Base-by-base conservation (phyloP, 768 basidiomycete genomes). In the button mushroom (Agaricus bisporus) region DNA sequence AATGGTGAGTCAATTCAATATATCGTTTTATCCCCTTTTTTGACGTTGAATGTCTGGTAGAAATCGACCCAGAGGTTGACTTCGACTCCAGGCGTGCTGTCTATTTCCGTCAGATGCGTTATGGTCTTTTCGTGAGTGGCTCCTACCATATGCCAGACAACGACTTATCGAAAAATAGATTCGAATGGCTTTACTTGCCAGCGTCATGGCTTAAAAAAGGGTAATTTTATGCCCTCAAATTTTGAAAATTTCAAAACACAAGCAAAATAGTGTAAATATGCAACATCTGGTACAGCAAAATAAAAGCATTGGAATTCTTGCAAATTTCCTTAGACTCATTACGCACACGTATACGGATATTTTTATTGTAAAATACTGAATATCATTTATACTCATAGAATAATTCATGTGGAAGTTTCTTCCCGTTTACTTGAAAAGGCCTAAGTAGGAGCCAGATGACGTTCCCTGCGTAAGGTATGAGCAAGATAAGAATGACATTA, bases 41-140 rank as follows among this genome's bases (percentile, higher is more conserved):
- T 25, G 45, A 44, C 5, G 20, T 26, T 49, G 3, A 48, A 32
- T n/a, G 17, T 22, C 22, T n/a, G 3, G 60, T 47, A 93, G 97
- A 99, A 87, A 98, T 99, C 61, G 95, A 98, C 66, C 91, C 93
- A 2, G 95, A 95, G 67, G 95, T 99, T 42, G 97, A 99, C 69
- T 98, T 95, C 60, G 95, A 98, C 68, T 88, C 83, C 6, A 82
- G 90, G 26, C 81, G 95, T 10, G 95, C 95, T 2, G 93, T 91
- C 18, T 98, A 98, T 72, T 98, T 98, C 87, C 85, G 95, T 37
- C 95, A 98, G 65, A 98, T 97, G 95, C 85, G 94, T 53, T 95
- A 97, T 65, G 95, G 95, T 43, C 86, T 98, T 57, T 98, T 93
- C 66, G 94, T 98, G 64, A 66, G 95, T 83, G n/a, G 46, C 46